These are phyloP conservation scores for Gypsophila paniculata DNA, from an alignment of 179 eudicot species.

Conservation along the genomic window DNA sequence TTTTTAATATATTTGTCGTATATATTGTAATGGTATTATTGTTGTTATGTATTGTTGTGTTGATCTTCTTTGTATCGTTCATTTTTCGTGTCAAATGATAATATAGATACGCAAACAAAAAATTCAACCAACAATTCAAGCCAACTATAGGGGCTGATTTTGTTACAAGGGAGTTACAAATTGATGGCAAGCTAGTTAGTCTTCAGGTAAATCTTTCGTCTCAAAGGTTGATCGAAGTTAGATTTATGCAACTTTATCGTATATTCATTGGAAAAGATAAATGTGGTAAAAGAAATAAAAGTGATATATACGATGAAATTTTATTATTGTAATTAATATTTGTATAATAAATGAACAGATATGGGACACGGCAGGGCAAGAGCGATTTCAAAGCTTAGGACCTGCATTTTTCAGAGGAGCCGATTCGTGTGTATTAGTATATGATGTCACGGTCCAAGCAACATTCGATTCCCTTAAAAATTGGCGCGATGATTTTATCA, in stretches of 20 bases:
- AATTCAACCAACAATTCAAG: conserved; percentile 61
- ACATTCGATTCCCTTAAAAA: conserved; percentile 55
- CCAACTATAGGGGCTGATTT: conserved; percentile 77
- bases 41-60: background rate
- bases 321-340: no score
- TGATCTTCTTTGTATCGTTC: background rate
- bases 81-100: background rate
- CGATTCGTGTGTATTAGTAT: conserved; percentile 64
- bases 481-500: conserved; percentile 66
- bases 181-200: conserved; percentile 51
- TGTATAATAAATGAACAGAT: conserved; percentile 29
- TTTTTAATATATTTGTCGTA: background rate
- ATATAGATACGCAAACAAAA: conserved; percentile 52
- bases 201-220: conserved; percentile 41
- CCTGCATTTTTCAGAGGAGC: conserved; percentile 70
- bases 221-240: background rate
- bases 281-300: background rate
- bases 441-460: conserved; percentile 49
- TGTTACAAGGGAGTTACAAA: conserved; percentile 52
- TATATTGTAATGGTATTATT: background rate
- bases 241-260: no score
- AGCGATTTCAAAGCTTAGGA: conserved; percentile 70
- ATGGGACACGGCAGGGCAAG: conserved; percentile 83
- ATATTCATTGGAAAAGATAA: background rate
- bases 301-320: background rate